These are phyloP conservation scores for Mangifera indica DNA, from an alignment of 345 rosid species.

Conservation along the genomic window DNA sequence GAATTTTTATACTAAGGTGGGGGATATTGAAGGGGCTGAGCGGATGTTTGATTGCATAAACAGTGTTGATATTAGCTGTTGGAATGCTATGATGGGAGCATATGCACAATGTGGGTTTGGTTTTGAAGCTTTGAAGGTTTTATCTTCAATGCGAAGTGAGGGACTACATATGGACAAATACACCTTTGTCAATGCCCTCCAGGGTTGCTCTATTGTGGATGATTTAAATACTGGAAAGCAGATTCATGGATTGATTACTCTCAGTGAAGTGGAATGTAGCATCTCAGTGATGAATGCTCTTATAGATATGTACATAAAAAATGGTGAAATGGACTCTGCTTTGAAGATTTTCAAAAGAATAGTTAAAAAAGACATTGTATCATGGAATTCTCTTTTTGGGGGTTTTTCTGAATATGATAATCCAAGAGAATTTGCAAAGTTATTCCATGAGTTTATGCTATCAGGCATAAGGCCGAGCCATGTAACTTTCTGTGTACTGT, in stretches of 20 bases:
- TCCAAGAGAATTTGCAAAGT: conserved; percentile 19
- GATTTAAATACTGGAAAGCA: conserved; percentile 34
- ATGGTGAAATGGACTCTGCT: conserved; percentile 21
- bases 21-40: conserved; percentile 39
- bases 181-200: conserved; percentile 34
- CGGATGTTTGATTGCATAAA: conserved; percentile 20
- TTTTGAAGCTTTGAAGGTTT: conserved; percentile 24
- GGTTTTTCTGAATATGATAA: conserved; percentile 21
- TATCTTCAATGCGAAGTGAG: conserved; percentile 24
- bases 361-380: conserved; percentile 31
- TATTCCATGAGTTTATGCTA: conserved; percentile 29
- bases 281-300: conserved; percentile 34
- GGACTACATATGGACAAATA: conserved; percentile 31
- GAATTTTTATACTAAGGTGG: conserved; percentile 35
- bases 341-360: conserved; percentile 27
- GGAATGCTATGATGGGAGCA: conserved; percentile 47
- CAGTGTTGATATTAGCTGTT: conserved; percentile 34
- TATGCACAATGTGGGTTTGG: conserved; percentile 37
- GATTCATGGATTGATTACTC: conserved; percentile 37
- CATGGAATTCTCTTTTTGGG: conserved; percentile 40
- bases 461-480: conserved; percentile 29
- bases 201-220: conserved; percentile 29
- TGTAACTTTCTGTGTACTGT: conserved; percentile 32
- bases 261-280: conserved; percentile 18
- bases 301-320: conserved; percentile 40